These are phyloP conservation scores for Acer saccharum DNA, from an alignment of 345 rosid genomes.

Conservation along the genomic window DNA sequence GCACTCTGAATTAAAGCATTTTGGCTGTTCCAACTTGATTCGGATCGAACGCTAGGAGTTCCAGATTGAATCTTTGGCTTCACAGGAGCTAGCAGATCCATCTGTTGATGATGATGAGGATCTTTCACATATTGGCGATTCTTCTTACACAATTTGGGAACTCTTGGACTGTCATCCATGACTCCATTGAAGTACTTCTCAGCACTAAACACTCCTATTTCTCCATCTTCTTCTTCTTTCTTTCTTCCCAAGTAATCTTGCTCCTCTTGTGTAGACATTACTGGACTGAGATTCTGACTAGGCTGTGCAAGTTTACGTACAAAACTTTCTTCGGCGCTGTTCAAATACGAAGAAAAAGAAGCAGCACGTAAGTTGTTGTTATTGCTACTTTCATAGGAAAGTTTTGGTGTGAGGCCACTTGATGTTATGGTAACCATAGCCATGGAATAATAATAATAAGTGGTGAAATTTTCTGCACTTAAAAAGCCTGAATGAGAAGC, in stretches of 20 bases:
- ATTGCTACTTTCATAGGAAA: conserved; percentile 30
- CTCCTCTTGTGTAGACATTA: conserved; percentile 16
- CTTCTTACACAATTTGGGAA: conserved; percentile 24
- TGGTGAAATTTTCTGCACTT: not conserved
- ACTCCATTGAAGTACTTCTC: conserved; percentile 80
- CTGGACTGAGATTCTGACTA: conserved; percentile 23
- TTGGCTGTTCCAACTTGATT: conserved; percentile 71
- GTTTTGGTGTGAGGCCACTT: conserved; percentile 24
- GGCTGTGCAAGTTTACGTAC: conserved; percentile 33
- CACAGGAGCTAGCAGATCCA: conserved; percentile 18
- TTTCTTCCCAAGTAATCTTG: conserved; percentile 23
- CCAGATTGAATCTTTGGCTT: conserved; percentile 34
- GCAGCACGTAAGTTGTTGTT: conserved; percentile 34
- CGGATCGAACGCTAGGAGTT: conserved; percentile 55
- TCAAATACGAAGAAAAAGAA: conserved; percentile 57
- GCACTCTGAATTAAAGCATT: conserved; percentile 36
- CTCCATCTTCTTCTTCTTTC: conserved; percentile 62
- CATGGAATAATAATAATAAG: conserved; percentile 11
- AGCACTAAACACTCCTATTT: conserved; percentile 80
- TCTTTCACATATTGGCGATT: conserved; percentile 21
- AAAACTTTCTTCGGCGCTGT: conserved; percentile 40
- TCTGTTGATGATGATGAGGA: conserved; percentile 6
- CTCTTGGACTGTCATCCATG: conserved; percentile 48
- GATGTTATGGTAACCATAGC: conserved; percentile 39
- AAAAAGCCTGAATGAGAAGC: conserved; percentile 3